Conservation (phyloP, 306 rosid species). For the peach (Prunus persica) region DNA sequence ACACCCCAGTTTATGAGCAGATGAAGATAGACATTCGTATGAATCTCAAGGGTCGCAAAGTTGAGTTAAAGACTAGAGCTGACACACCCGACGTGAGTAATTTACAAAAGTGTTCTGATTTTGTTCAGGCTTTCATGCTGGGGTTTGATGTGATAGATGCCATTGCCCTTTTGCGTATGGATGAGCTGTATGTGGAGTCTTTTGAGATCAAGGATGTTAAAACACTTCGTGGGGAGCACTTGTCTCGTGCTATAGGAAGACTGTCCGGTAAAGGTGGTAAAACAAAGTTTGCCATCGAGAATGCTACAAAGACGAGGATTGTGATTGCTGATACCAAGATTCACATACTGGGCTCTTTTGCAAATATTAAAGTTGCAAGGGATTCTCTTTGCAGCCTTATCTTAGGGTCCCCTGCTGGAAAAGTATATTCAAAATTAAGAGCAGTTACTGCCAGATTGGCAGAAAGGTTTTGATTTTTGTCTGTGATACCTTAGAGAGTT, state of each 20-base stretch:
- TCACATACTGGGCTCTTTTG: constrained; percentile 79
- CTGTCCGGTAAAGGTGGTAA: constrained; percentile 86
- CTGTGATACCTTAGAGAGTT: neutral
- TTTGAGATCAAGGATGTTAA: constrained; percentile 92
- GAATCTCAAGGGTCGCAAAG: constrained; percentile 83
- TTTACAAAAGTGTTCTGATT: constrained; percentile 82
- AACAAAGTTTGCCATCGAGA: constrained; percentile 83
- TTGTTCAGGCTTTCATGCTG: constrained; percentile 85
- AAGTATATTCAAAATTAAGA: constrained; percentile 76
- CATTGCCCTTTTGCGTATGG: constrained; percentile 73
- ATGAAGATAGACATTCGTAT: constrained; percentile 84
- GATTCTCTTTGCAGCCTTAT: constrained; percentile 85
- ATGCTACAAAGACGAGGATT: constrained; percentile 78
- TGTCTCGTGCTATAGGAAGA: constrained; percentile 89
- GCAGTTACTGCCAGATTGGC: constrained; percentile 79
- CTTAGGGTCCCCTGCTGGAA: constrained; percentile 83
- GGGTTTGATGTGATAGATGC: constrained; percentile 88
- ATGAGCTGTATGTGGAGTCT: constrained; percentile 86
- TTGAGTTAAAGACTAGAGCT: constrained; percentile 66
- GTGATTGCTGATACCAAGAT: constrained; percentile 87
- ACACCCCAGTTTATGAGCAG: constrained; percentile 72
- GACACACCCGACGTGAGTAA: constrained; percentile 85
- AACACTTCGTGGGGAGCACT: constrained; percentile 75
- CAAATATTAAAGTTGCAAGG: constrained; percentile 77
- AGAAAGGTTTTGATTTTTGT: constrained; percentile 56